These are phyloP conservation scores for Zygnema circumcarinatum DNA, from an alignment of 139 green algal genomes.

Conservation along the genomic window DNA sequence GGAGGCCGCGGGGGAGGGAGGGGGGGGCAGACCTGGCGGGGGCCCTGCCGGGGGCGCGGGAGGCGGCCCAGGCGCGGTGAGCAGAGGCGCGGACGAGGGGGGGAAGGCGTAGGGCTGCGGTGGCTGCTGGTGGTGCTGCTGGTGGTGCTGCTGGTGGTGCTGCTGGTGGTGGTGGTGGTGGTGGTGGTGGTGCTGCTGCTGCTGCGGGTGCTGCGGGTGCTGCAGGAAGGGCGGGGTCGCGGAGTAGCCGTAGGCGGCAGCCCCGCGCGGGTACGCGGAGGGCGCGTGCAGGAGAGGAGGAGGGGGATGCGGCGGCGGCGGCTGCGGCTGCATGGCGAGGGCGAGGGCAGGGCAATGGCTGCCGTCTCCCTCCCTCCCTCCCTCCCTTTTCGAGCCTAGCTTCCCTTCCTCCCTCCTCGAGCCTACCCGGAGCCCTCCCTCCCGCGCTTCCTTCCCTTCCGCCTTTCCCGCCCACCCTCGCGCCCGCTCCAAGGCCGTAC, in stretches of 20 bases:
- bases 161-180: slow-evolving; percentile 11
- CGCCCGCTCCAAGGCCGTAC: not conserved
- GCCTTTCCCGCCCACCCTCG: not conserved
- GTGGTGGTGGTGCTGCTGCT: not conserved
- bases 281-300: not conserved
- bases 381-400: no score
- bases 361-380: no score
- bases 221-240: not conserved
- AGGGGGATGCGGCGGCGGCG: no score
- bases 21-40: no score
- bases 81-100: not conserved
- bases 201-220: not conserved
- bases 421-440: not conserved
- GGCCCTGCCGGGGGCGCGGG: not conserved
- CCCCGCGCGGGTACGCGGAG: not conserved
- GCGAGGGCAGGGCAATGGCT: no score
- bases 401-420: no score
- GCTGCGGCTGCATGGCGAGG: no score
- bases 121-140: slow-evolving; percentile 4
- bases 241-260: slow-evolving; percentile 1
- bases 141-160: slow-evolving; percentile 8
- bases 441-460: not conserved
- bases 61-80: not conserved
- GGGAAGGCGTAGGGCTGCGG: not conserved
- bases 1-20: no score